Conservation (phyloP, 176 grass and related monocot species). For the Phoenix roebelenii region DNA sequence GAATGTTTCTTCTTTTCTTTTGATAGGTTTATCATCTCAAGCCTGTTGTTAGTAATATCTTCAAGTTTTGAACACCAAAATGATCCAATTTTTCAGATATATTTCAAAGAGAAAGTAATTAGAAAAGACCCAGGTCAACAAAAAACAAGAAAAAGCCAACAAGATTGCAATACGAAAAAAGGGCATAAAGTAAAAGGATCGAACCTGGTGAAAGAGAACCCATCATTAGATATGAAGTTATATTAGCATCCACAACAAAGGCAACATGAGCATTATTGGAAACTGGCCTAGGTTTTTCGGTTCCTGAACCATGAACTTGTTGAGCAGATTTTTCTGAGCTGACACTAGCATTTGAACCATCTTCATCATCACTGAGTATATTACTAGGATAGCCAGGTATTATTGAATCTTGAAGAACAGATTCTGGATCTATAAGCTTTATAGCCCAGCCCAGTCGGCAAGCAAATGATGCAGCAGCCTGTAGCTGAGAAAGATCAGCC, state of each 20-base stretch:
- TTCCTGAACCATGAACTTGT: constrained; percentile 37
- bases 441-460: constrained; percentile 82
- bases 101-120: neutral
- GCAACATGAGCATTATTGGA: constrained; percentile 72
- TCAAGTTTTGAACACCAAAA: too few relatives aligned
- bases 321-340: constrained; percentile 69
- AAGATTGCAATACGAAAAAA: neutral
- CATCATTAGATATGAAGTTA: constrained; percentile 99
- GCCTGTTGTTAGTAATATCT: too few relatives aligned
- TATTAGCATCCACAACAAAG: constrained; percentile 97
- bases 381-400: constrained; percentile 36
- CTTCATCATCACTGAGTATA: constrained; percentile 93
- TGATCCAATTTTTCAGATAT: neutral
- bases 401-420: constrained; percentile 48
- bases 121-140: neutral
- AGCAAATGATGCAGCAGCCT: constrained; percentile 91
- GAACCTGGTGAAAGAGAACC: constrained; percentile 93
- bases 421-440: constrained; percentile 72
- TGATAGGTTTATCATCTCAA: too few relatives aligned
- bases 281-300: constrained; percentile 48
- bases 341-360: constrained; percentile 80
- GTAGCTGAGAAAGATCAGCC: constrained; percentile 78
- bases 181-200: neutral
- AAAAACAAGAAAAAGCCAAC: neutral
- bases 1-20: too few relatives aligned